Evolutionary conservation across 768 basidiomycete species (phyloP).

Genomic region (Xerocomellus dryophilus): DNA sequence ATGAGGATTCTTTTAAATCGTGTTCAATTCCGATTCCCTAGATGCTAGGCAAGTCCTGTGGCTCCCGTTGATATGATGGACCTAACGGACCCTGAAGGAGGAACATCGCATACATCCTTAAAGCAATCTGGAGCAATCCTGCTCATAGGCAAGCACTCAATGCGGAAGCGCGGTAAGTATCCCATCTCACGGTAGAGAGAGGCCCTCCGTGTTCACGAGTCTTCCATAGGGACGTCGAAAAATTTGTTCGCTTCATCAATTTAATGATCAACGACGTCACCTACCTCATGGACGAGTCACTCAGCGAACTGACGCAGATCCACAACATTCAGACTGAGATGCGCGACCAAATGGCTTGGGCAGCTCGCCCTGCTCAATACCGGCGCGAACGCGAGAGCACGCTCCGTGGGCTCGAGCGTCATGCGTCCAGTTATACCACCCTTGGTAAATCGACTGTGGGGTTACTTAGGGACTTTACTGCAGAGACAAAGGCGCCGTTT

Average conservation of each 20-base stretch:
- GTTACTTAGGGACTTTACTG: slow-evolving; percentile 87
- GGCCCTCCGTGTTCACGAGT: background rate
- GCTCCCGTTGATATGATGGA: background rate
- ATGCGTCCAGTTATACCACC: slow-evolving; percentile 82
- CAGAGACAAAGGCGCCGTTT: slow-evolving; percentile 87
- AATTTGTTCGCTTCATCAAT: slow-evolving; percentile 95
- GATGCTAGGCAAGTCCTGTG: slow-evolving; percentile 48
- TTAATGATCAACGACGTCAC: slow-evolving; percentile 99
- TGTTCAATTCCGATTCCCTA: slow-evolving; percentile 18
- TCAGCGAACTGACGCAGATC: slow-evolving; percentile 86
- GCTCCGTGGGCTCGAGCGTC: slow-evolving; percentile 76
- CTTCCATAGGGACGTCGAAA: slow-evolving; percentile 70
- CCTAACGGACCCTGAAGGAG: slow-evolving; percentile 48
- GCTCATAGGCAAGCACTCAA: slow-evolving; percentile 84
- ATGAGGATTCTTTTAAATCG: slow-evolving; percentile 6
- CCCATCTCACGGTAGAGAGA: background rate
- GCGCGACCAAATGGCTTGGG: slow-evolving; percentile 71
- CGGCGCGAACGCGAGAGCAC: slow-evolving; percentile 80
- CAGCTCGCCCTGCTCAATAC: slow-evolving; percentile 59
- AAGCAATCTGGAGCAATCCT: slow-evolving; percentile 89
- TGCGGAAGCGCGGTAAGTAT: slow-evolving; percentile 66
- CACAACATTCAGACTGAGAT: slow-evolving; percentile 83
- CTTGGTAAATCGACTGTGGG: slow-evolving; percentile 88
- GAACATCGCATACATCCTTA: slow-evolving; percentile 84
- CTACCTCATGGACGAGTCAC: slow-evolving; percentile 94